Conservation (phyloP, 805 yeast species). For the Ogataea polymorpha region DNA sequence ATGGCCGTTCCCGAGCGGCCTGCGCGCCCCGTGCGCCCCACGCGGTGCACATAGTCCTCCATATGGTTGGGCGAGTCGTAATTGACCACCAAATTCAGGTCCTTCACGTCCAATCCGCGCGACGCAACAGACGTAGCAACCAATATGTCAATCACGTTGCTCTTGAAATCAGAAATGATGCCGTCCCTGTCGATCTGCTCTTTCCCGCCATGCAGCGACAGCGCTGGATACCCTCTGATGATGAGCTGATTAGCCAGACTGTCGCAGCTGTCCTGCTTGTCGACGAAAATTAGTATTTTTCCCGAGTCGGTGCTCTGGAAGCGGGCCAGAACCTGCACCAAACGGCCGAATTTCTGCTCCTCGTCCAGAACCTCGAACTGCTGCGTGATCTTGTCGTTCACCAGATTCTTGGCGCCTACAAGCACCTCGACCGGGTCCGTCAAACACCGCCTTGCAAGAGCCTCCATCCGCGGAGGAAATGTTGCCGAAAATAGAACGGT, state of each 20-base stretch:
- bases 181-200: conserved; percentile 78
- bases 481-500: conserved; percentile 93
- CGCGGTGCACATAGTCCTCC: conserved; percentile 95
- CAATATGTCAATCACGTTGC: conserved; percentile 57
- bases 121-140: conserved; percentile 95
- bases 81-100: conserved; percentile 74
- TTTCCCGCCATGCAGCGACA: conserved; percentile 88
- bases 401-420: conserved; percentile 77
- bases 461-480: conserved; percentile 77
- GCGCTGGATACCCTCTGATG: conserved; percentile 52
- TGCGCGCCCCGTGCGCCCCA: conserved; percentile 95
- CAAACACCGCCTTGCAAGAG: conserved; percentile 64
- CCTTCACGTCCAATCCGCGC: conserved; percentile 91
- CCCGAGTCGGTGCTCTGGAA: conserved; percentile 35
- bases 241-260: conserved; percentile 52
- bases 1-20: conserved; percentile 69
- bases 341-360: conserved; percentile 51
- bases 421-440: conserved; percentile 67
- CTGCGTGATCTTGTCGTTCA: conserved; percentile 78
- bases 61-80: conserved; percentile 80
- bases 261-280: conserved; percentile 87
- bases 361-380: conserved; percentile 58
- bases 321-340: conserved; percentile 55
- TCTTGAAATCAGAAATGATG: conserved; percentile 67
- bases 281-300: conserved; percentile 78